Evolutionary conservation across 1,139 yeast genomes (phyloP).

Genomic region (Tardiomyces digboiensis): DNA sequence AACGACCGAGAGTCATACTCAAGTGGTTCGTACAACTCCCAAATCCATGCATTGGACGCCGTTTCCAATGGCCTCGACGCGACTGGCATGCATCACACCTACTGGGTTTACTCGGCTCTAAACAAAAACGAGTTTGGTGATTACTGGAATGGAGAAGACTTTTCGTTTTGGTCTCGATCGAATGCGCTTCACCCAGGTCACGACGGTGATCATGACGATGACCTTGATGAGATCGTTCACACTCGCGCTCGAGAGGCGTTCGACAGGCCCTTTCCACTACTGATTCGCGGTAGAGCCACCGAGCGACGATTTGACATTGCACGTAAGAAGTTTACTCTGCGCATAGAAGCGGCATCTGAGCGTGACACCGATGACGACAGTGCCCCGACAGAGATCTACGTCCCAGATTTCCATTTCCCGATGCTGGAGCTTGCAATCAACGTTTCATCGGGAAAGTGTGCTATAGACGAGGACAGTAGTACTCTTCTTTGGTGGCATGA

Average conservation of each 20-base stretch:
- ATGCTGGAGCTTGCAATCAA: not conserved
- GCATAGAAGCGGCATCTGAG: not conserved
- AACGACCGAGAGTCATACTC: constrained; percentile 53
- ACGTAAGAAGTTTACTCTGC: not conserved
- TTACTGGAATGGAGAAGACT: constrained; percentile 87
- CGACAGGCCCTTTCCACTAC: not conserved
- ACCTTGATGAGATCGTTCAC: not conserved
- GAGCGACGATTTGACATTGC: not conserved
- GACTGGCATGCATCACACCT: constrained; percentile 58
- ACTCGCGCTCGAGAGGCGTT: not conserved
- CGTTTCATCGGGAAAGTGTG: not conserved
- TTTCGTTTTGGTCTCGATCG: constrained; percentile 84
- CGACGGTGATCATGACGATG: not conserved
- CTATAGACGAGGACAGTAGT: not conserved
- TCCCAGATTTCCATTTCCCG: not conserved
- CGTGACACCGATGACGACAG: not conserved
- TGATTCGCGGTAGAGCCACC: not conserved
- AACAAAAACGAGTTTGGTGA: constrained; percentile 84
- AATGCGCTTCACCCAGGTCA: not conserved
- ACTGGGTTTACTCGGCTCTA: constrained; percentile 74
- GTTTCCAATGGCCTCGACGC: constrained; percentile 69
- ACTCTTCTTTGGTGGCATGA: not conserved
- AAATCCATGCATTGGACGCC: constrained; percentile 80
- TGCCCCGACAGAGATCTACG: not conserved
- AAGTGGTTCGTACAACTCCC: constrained; percentile 58